Conservation (phyloP, 2,329 filamentous ascomycete genomes). For the Alternaria ventricosa region DNA sequence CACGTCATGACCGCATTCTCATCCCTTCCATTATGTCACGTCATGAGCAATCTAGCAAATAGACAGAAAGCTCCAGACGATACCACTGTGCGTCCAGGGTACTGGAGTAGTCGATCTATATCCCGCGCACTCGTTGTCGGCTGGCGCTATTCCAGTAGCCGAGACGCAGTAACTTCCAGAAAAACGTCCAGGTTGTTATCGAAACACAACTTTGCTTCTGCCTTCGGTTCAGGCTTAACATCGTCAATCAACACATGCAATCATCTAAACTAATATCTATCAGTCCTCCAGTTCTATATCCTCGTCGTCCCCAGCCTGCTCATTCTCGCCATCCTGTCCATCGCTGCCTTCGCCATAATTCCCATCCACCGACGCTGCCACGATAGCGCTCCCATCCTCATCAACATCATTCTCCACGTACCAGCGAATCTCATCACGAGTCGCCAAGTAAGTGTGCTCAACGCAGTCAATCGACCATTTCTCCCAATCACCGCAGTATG, state of each 20-base stretch:
- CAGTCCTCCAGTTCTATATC: background rate
- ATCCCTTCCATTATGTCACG: no score
- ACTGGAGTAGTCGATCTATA: background rate
- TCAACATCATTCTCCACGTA: background rate
- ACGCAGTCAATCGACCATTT: background rate
- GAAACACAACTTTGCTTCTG: background rate
- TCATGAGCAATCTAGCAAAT: background rate
- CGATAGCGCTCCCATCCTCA: background rate
- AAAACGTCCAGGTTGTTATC: background rate
- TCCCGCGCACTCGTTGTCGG: no score
- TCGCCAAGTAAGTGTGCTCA: background rate
- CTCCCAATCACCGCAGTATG: background rate
- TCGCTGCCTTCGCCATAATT: background rate
- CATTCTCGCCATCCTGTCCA: background rate
- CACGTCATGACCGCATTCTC: no score
- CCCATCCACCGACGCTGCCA: background rate
- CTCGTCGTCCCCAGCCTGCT: background rate
- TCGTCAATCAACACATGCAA: background rate
- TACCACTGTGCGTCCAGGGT: background rate
- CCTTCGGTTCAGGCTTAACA: background rate
- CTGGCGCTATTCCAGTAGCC: no score
- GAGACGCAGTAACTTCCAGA: no score
- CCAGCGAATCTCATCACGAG: background rate
- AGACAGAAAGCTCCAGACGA: background rate
- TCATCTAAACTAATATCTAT: fast-evolving